These are phyloP conservation scores for Picocystis sp. DNA, from an alignment of 163 green algal species.

Conservation along the genomic window DNA sequence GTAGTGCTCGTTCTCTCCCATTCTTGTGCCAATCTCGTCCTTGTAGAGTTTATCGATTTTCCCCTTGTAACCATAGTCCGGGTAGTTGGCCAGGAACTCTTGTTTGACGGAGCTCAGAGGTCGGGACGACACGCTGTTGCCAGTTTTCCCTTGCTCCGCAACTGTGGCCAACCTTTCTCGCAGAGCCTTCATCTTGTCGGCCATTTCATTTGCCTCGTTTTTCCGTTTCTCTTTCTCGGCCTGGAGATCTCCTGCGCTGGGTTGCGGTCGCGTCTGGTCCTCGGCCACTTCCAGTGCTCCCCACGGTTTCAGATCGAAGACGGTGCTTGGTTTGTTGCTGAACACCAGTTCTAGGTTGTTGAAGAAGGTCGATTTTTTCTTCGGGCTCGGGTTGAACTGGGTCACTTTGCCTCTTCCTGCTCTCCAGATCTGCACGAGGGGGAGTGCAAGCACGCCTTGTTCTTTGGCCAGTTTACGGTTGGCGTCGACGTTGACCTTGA, in stretches of 20 bases:
- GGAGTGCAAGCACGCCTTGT: slow-evolving; percentile 1
- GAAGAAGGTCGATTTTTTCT: slow-evolving; percentile 12
- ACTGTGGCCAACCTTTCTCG: not conserved
- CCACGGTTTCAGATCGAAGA: not conserved
- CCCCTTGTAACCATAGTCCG: slow-evolving; percentile 39
- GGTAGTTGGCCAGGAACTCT: slow-evolving; percentile 10
- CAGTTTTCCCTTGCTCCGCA: not conserved
- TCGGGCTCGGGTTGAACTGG: not conserved
- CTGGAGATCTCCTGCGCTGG: not conserved
- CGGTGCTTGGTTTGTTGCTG: slow-evolving; percentile 13
- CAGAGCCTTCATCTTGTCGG: not conserved
- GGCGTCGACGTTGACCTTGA: slow-evolving; percentile 29
- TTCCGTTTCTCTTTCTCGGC: slow-evolving; percentile 1
- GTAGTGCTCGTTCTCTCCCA: slow-evolving; percentile 46
- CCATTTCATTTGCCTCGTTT: slow-evolving; percentile 9
- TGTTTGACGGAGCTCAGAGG: slow-evolving; percentile 3
- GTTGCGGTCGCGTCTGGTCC: not conserved
- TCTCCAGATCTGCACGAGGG: slow-evolving; percentile 1
- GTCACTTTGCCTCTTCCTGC: slow-evolving; percentile 1
- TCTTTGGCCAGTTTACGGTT: slow-evolving; percentile 10
- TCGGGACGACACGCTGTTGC: not conserved
- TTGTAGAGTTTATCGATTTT: slow-evolving; percentile 34
- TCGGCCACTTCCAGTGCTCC: not conserved
- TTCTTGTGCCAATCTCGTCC: slow-evolving; percentile 30
- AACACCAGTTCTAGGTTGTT: slow-evolving; percentile 29